These are phyloP conservation scores for Eryngium alpinum DNA, from an alignment of 140 eudicot genomes.

Conservation along the genomic window DNA sequence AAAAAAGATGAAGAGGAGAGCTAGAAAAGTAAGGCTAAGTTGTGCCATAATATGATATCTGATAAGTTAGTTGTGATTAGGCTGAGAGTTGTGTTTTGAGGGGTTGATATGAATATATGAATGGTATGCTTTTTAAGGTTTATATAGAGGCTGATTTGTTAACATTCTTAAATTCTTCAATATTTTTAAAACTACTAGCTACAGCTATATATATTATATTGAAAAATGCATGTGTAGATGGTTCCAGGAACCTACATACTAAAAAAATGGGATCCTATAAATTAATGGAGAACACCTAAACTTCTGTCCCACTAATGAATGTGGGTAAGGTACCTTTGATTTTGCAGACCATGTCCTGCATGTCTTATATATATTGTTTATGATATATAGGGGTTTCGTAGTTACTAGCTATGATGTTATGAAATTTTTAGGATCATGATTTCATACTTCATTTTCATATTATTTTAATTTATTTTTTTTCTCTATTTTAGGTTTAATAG, in stretches of 20 bases:
- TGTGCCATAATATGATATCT: constrained; percentile 29
- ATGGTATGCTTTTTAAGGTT: background rate
- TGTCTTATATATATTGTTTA: too few relatives aligned
- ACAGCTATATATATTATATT: background rate
- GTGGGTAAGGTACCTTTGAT: background rate
- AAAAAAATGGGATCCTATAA: background rate
- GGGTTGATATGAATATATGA: constrained; percentile 1
- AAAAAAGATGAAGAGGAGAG: constrained; percentile 35
- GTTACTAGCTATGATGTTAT: too few relatives aligned
- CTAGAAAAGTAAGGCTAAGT: constrained; percentile 21
- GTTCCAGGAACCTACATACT: constrained; percentile 10
- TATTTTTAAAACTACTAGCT: background rate
- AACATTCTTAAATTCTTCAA: constrained; percentile 8
- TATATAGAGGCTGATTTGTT: constrained; percentile 12
- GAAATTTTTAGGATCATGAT: too few relatives aligned
- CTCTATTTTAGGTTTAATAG: too few relatives aligned
- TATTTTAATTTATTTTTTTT: too few relatives aligned
- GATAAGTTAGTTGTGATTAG: constrained; percentile 8
- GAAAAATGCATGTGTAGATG: constrained; percentile 16
- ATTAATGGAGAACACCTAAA: background rate
- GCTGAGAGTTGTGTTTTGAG: constrained; percentile 17
- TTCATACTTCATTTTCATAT: too few relatives aligned
- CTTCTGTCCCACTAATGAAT: background rate
- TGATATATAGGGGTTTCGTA: too few relatives aligned
- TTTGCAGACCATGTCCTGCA: too few relatives aligned